Percentiles rank a stretch among this genome's conserved stretches.
Evolutionary conservation across 2,329 filamentous ascomycete genomes (phyloP).

Genomic region (Cryoendolithus antarcticus): DNA sequence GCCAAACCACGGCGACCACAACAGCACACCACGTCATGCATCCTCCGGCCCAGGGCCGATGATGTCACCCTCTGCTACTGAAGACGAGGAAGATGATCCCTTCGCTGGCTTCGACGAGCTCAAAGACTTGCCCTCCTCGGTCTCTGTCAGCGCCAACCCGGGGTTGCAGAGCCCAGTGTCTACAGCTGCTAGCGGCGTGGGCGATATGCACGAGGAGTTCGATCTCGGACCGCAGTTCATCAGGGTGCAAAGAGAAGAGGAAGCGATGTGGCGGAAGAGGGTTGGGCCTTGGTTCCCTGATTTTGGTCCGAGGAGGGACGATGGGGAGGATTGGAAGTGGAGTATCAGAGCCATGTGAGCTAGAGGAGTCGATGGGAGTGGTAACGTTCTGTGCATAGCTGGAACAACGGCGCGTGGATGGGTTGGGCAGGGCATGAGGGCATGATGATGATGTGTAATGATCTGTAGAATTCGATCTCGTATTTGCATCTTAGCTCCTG

Average conservation of each 20-base stretch:
- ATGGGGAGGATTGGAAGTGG: constrained; percentile 53
- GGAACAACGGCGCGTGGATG: too few relatives aligned
- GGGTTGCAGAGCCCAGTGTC: constrained; percentile 18
- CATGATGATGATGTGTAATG: too few relatives aligned
- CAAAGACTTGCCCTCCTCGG: constrained; percentile 45
- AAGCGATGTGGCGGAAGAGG: constrained; percentile 79
- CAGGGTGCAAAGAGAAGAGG: constrained; percentile 76
- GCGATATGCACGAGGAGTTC: constrained; percentile 77
- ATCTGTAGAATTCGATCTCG: too few relatives aligned
- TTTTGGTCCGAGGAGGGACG: constrained; percentile 52
- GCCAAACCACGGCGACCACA: constrained; percentile 24
- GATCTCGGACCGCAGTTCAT: constrained; percentile 95
- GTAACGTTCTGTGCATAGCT: too few relatives aligned
- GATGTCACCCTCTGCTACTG: constrained; percentile 41
- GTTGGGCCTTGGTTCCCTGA: constrained; percentile 72
- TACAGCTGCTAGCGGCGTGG: constrained; percentile 56
- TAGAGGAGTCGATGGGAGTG: too few relatives aligned
- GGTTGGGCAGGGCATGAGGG: too few relatives aligned
- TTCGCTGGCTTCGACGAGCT: constrained; percentile 93
- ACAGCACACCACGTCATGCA: too few relatives aligned
- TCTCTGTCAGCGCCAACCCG: constrained; percentile 9
- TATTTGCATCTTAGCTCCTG: too few relatives aligned
- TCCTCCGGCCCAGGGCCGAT: too few relatives aligned
- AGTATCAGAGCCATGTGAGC: constrained; percentile 9
- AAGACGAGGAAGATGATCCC: constrained; percentile 81